Percentiles rank a stretch among this genome's conserved stretches.
Evolutionary conservation across 2,329 filamentous ascomycete genomes (phyloP).

Genomic region (Nannizziopsis arthrosporioides): DNA sequence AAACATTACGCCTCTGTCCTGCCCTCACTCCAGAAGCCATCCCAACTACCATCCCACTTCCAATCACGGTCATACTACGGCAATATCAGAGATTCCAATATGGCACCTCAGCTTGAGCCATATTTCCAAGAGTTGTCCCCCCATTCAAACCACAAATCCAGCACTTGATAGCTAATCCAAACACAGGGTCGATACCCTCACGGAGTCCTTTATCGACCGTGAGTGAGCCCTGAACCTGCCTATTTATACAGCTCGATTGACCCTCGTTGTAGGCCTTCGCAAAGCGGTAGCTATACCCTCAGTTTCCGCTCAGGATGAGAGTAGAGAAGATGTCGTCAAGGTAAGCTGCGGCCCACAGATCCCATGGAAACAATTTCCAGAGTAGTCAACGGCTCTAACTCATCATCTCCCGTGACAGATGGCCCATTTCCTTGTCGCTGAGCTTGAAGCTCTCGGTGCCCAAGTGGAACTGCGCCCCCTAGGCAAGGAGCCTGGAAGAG

Average conservation of each 20-base stretch:
- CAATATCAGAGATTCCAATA: slow-evolving; percentile 45
- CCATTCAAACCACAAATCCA: neutral
- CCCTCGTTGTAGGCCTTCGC: slow-evolving; percentile 45
- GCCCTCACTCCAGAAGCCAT: neutral
- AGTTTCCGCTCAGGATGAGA: slow-evolving; percentile 79
- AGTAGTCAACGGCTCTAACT: neutral
- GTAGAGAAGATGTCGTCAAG: slow-evolving; percentile 81
- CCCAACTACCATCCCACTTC: neutral
- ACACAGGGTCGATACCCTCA: slow-evolving; percentile 57
- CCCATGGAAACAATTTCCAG: neutral
- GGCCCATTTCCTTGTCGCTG: slow-evolving; percentile 76
- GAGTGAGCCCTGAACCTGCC: slow-evolving; percentile 18
- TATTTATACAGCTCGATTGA: slow-evolving; percentile 8
- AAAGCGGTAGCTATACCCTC: slow-evolving; percentile 94
- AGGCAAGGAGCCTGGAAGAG: slow-evolving; percentile 83
- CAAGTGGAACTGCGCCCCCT: slow-evolving; percentile 75
- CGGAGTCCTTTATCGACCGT: slow-evolving; percentile 76
- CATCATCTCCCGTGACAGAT: slow-evolving; percentile 42
- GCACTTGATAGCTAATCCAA: neutral
- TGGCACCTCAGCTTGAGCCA: slow-evolving; percentile 80
- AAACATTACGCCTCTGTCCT: neutral
- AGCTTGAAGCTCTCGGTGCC: slow-evolving; percentile 75
- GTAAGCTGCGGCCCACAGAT: slow-evolving; percentile 32
- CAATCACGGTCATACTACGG: slow-evolving; percentile 31
- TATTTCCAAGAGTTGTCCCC: slow-evolving; percentile 65